Conservation (phyloP, 495 filamentous ascomycete species). For the Thermothielavioides terrestris region DNA sequence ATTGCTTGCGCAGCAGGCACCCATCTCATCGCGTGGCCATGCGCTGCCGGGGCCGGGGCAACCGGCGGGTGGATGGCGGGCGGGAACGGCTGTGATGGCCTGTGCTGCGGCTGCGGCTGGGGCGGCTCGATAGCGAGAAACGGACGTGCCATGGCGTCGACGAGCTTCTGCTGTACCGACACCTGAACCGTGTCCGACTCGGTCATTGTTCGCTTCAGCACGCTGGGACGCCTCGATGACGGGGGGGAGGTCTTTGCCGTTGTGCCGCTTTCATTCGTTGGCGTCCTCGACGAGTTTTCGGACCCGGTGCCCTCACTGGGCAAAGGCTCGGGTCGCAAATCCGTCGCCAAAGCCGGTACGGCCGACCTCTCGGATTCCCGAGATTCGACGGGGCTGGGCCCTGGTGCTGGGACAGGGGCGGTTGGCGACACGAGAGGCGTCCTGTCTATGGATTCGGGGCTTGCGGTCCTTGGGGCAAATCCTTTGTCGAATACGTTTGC, state of each 20-base stretch:
- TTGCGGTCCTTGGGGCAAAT: constrained; percentile 50
- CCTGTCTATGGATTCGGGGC: constrained; percentile 41
- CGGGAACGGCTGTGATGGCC: constrained; percentile 33
- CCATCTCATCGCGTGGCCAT: constrained; percentile 83
- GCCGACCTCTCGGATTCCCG: not conserved
- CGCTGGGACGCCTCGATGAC: constrained; percentile 53
- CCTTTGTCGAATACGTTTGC: constrained; percentile 75
- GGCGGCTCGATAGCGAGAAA: constrained; percentile 50
- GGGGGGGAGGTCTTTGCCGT: constrained; percentile 46
- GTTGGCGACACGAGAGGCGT: constrained; percentile 28
- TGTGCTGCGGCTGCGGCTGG: constrained; percentile 36
- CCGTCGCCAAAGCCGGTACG: not conserved
- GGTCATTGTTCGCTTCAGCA: constrained; percentile 76
- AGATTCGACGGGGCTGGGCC: not conserved
- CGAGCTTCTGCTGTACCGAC: constrained; percentile 70
- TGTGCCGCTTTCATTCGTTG: constrained; percentile 47
- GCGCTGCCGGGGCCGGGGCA: constrained; percentile 42
- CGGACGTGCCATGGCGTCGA: constrained; percentile 82
- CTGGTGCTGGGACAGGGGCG: constrained; percentile 7
- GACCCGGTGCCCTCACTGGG: constrained; percentile 25
- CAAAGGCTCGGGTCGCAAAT: not conserved
- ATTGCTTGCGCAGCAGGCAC: constrained; percentile 90
- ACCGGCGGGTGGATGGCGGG: constrained; percentile 23
- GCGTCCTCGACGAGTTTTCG: constrained; percentile 46
- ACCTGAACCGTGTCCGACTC: constrained; percentile 62